Conservation (phyloP, 2,329 filamentous ascomycete species). For the Trichoderma koningii region DNA sequence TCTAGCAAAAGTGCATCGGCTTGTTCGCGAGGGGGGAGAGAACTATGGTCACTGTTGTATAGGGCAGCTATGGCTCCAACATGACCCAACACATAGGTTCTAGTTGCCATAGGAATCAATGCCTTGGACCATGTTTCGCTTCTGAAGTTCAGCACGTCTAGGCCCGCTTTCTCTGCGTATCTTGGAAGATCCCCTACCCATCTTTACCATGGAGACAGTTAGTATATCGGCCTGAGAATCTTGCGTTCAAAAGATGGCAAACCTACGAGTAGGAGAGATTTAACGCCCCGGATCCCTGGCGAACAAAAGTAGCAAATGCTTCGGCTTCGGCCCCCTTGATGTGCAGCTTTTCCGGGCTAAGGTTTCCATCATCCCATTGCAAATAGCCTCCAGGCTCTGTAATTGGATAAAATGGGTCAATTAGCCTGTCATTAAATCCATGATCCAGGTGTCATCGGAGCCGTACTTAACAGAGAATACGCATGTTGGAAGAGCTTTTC, state of each 20-base stretch:
- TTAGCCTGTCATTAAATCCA: neutral
- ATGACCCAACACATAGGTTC: neutral
- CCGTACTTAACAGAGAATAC: neutral
- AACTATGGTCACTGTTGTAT: neutral
- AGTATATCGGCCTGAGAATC: neutral
- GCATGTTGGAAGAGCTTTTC: conserved; percentile 6
- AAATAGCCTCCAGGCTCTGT: conserved; percentile 10
- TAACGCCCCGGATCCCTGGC: neutral
- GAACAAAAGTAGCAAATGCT: neutral
- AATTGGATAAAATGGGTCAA: neutral
- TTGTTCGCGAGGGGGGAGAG: conserved; percentile 3
- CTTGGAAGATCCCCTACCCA: conserved; percentile 2
- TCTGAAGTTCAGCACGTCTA: conserved; percentile 3
- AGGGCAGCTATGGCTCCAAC: neutral
- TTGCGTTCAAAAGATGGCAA: too few species aligned
- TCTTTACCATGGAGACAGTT: neutral
- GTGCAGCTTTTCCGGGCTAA: neutral
- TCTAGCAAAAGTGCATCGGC: neutral
- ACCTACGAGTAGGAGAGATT: conserved; percentile 3
- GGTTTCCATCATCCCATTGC: conserved; percentile 13
- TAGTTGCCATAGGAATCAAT: neutral
- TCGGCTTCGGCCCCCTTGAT: conserved; percentile 10
- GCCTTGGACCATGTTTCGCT: neutral
- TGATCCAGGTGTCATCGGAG: neutral
- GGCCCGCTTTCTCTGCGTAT: neutral